Evolutionary conservation across 2,329 filamentous ascomycete species (phyloP), one percentile per base, ranked within the genome.

Genomic region (Cladosporium oxysporum): DNA sequence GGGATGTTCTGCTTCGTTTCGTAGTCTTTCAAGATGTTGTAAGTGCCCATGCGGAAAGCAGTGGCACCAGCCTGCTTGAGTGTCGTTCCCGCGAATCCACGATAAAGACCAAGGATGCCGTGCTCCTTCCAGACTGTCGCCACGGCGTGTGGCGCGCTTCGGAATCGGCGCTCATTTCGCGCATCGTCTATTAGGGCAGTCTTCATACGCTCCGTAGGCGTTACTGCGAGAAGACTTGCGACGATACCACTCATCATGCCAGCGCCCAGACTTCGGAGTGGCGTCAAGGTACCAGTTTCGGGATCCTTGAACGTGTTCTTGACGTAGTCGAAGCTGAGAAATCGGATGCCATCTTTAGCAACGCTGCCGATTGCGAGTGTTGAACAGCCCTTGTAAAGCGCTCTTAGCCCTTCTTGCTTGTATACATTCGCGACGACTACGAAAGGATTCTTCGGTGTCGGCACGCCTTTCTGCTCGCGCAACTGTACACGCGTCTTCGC

Each of bases 121-220:
- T 86, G 79, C 67, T 86, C 83, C 18, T 77, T 76, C 67, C 83
- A 76, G 1, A 89, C 79, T 0, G 81, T 76, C 3, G 72, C 73
- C 3, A 84, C 78, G 33, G 85, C 86, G 71, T 88, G 85, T 41
- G 79, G 69, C 0, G 84, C 80, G 5, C 80, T 81, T 1, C 76
- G 78, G 73, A 87, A 88, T 21, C 82, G 77, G 44, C 78, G 80
- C 37, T 82, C 77, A 0, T 71, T 75, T 52, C 85, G 76, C 8
- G 85, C 86, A 71, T 89, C 87, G 73, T 89, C 87, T 67, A 89
- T 89, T 7, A 90, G 73, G 0, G 87, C 87, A 1, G 88, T 91
- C 74, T 90, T 91, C 72, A 91, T 85, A 18, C 88, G 81, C 71
- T 91, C 88, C 0, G 87, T 89, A 0, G 88, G 88, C 2, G 88